Conservation (phyloP, 2,329 filamentous ascomycete genomes). For the Sporothrix sp. region DNA sequence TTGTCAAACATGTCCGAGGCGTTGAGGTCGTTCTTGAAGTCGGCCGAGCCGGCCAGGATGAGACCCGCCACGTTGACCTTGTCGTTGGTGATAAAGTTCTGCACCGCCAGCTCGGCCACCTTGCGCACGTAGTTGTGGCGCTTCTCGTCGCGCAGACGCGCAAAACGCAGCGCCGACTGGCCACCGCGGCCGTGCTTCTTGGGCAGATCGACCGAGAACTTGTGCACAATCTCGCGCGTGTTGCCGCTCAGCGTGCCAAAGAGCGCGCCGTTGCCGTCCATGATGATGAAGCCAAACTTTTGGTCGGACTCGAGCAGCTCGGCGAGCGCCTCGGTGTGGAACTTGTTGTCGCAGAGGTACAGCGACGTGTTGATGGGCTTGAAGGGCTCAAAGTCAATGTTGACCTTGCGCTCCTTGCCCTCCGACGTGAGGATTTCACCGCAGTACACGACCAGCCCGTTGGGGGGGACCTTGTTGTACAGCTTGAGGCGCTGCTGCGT, state of each 20-base stretch:
- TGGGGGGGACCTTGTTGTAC: slow-evolving; percentile 97
- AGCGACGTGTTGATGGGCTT: slow-evolving; percentile 99
- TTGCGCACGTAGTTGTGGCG: slow-evolving; percentile 99
- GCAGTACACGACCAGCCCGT: slow-evolving; percentile 96
- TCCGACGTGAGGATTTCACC: slow-evolving; percentile 99
- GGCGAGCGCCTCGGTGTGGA: slow-evolving; percentile 93
- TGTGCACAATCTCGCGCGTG: slow-evolving; percentile 92
- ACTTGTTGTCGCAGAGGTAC: slow-evolving; percentile 99
- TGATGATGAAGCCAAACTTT: slow-evolving; percentile 99
- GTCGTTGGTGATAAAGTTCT: slow-evolving; percentile 97
- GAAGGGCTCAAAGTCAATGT: slow-evolving; percentile 99
- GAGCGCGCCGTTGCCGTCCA: slow-evolving; percentile 97
- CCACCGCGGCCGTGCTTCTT: slow-evolving; percentile 99
- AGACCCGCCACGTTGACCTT: slow-evolving; percentile 96
- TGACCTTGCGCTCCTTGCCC: slow-evolving; percentile 98
- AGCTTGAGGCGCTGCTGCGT: slow-evolving; percentile 98
- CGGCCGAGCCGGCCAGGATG: slow-evolving; percentile 91
- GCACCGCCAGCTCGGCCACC: slow-evolving; percentile 92
- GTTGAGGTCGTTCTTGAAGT: slow-evolving; percentile 99
- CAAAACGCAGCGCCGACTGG: slow-evolving; percentile 98
- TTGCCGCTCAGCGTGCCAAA: slow-evolving; percentile 97
- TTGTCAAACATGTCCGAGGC: slow-evolving; percentile 95
- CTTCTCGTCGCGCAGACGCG: slow-evolving; percentile 98
- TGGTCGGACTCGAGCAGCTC: slow-evolving; percentile 97
- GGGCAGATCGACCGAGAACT: slow-evolving; percentile 95